phyloP scores from a whole-genome alignment of 345 rosid species.

The Populus davidiana region DNA sequence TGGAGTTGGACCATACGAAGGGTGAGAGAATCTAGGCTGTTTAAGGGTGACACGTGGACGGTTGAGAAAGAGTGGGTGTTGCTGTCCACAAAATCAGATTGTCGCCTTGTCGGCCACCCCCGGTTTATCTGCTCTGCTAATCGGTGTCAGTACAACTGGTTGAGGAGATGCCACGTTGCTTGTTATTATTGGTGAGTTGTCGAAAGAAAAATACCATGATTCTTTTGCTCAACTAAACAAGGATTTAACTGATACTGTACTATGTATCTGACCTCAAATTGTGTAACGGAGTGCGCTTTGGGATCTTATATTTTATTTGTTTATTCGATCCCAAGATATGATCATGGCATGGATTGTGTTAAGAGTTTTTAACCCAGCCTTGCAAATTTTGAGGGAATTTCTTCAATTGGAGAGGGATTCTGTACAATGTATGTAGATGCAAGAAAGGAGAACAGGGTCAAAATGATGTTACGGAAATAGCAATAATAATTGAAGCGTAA shows the following conservation, averaged over 20 bases:
- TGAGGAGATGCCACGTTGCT: slow-evolving; percentile 37
- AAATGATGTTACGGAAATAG: no score
- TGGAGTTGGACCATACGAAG: slow-evolving; percentile 5
- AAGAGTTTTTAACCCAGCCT: no score
- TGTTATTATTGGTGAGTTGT: slow-evolving; percentile 25
- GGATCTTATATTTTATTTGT: neutral
- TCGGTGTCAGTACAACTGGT: slow-evolving; percentile 37
- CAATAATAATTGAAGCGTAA: no score
- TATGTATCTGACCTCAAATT: neutral
- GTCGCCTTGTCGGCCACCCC: slow-evolving; percentile 85
- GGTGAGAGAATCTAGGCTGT: slow-evolving; percentile 29
- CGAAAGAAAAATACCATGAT: neutral
- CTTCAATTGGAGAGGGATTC: no score
- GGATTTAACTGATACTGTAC: neutral
- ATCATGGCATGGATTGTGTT: neutral
- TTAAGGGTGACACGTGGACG: slow-evolving; percentile 47
- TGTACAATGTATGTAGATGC: no score
- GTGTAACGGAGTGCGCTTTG: neutral
- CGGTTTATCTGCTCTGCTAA: slow-evolving; percentile 43
- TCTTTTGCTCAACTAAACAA: neutral
- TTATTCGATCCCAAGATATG: neutral
- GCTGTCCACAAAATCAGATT: slow-evolving; percentile 53
- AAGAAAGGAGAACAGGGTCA: no score
- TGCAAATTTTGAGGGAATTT: no score
- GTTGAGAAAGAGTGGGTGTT: slow-evolving; percentile 11